A percentile compares a stretch with the other conserved stretches of the same genome.
These are phyloP conservation scores for Craterostigma plantagineum DNA, from an alignment of 257 asterid species.

Conservation along the genomic window DNA sequence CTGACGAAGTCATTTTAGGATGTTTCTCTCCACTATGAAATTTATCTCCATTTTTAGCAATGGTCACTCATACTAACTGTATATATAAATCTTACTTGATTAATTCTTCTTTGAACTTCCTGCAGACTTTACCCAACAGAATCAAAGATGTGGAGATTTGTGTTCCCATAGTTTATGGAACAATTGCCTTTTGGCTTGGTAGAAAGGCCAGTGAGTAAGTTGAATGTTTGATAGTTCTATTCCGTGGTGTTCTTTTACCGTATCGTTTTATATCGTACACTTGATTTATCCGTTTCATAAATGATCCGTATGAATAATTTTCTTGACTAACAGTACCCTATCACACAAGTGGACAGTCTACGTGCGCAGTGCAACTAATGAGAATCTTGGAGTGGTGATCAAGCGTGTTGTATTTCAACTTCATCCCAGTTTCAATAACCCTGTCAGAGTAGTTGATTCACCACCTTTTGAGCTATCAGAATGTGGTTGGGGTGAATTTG, in stretches of 20 bases:
- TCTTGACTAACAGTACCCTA: conserved; percentile 31
- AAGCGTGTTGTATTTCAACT: conserved; percentile 55
- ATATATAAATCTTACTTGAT: no score
- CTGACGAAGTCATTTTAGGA: conserved; percentile 1
- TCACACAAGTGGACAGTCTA: conserved; percentile 77
- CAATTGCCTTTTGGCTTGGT: conserved; percentile 73
- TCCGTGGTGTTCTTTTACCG: conserved; percentile 1
- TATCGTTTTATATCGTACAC: conserved; percentile 1
- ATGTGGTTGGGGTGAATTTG: conserved; percentile 89
- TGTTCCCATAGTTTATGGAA: conserved; percentile 61
- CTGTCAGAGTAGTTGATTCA: conserved; percentile 48
- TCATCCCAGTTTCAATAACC: conserved; percentile 70
- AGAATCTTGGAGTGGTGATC: conserved; percentile 48
- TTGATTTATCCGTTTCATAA: conserved; percentile 3
- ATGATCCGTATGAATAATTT: conserved; percentile 4
- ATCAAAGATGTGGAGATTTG: conserved; percentile 49
- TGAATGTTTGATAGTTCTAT: neutral
- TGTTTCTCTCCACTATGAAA: conserved; percentile 1
- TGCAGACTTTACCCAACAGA: conserved; percentile 27
- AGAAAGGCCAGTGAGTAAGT: conserved; percentile 71
- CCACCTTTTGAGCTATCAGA: conserved; percentile 76
- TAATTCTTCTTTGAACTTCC: no score
- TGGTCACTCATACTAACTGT: no score
- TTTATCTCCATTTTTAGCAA: neutral
- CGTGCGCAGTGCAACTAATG: conserved; percentile 67